phyloP scores from a whole-genome alignment of 2,329 filamentous ascomycete genomes.

The Huntiella savannae region DNA sequence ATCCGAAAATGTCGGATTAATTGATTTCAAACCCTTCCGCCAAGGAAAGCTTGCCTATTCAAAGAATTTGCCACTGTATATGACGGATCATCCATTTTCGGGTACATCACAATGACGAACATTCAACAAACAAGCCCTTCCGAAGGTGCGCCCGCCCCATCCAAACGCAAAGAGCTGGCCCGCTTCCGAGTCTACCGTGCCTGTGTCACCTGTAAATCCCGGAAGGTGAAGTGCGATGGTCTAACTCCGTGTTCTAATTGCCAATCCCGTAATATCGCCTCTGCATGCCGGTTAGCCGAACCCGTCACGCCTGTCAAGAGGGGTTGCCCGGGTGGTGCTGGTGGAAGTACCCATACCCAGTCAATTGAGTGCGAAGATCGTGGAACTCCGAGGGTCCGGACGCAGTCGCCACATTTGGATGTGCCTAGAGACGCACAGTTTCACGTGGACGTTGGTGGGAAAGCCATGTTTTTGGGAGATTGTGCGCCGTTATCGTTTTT shows the following conservation, averaged over 20 bases:
- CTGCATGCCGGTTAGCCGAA: slow-evolving; percentile 28
- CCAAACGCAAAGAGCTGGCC: slow-evolving; percentile 13
- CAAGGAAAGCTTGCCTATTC: too few species aligned
- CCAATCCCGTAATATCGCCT: slow-evolving; percentile 22
- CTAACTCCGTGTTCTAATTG: slow-evolving; percentile 34
- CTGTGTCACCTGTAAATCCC: slow-evolving; percentile 34
- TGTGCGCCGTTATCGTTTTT: slow-evolving; percentile 37
- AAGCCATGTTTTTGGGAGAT: slow-evolving; percentile 36
- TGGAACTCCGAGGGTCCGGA: neutral
- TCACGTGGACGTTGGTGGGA: slow-evolving; percentile 32
- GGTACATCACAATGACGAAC: too few species aligned
- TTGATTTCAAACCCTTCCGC: too few species aligned
- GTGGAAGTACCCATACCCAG: neutral
- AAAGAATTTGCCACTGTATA: too few species aligned
- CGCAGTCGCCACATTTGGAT: slow-evolving; percentile 21
- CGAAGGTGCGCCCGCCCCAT: neutral
- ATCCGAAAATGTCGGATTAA: too few species aligned
- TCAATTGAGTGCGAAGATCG: neutral
- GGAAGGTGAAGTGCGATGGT: slow-evolving; percentile 37
- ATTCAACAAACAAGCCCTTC: too few species aligned
- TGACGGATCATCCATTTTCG: too few species aligned
- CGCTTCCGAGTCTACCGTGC: slow-evolving; percentile 31
- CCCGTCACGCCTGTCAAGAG: slow-evolving; percentile 14
- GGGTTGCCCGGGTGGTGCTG: neutral
- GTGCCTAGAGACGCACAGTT: slow-evolving; percentile 34